phyloP scores from a whole-genome alignment of 108 stramenopile species.

The Cylindrotheca closterium region DNA sequence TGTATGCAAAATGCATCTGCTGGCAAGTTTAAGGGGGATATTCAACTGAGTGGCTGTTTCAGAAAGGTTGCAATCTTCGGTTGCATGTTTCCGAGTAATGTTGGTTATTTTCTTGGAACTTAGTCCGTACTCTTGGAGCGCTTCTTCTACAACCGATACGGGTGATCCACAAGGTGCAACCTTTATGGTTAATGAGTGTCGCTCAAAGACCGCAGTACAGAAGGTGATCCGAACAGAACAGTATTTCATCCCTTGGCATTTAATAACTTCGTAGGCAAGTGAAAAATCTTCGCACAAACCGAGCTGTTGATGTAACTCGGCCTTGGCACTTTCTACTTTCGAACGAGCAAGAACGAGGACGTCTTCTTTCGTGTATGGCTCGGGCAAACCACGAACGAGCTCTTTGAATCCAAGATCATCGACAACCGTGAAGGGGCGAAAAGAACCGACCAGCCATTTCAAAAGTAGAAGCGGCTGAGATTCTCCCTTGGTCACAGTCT shows the following conservation, averaged over 20 bases:
- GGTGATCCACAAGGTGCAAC: slow-evolving; percentile 1
- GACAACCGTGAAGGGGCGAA: slow-evolving; percentile 15
- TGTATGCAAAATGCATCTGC: not conserved
- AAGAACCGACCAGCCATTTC: slow-evolving; percentile 11
- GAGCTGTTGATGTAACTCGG: slow-evolving; percentile 6
- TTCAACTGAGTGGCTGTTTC: not conserved
- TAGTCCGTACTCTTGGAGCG: slow-evolving; percentile 1
- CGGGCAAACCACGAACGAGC: not conserved
- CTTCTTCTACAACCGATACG: not conserved
- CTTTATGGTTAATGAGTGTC: slow-evolving; percentile 5
- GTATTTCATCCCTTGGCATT: not conserved
- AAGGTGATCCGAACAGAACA: slow-evolving; percentile 16
- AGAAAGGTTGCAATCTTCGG: not conserved
- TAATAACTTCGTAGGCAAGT: not conserved
- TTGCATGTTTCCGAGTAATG: not conserved
- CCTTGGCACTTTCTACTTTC: slow-evolving; percentile 14
- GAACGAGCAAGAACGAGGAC: slow-evolving; percentile 7
- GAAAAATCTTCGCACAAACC: slow-evolving; percentile 5
- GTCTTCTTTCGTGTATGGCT: slow-evolving; percentile 7
- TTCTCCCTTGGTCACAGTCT: slow-evolving; percentile 2
- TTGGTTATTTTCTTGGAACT: not conserved
- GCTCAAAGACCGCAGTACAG: slow-evolving; percentile 14
- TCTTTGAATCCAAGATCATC: slow-evolving; percentile 5
- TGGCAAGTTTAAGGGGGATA: not conserved
- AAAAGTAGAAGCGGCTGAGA: slow-evolving; percentile 6